Evolutionary conservation across 768 basidiomycete genomes (phyloP).

Genomic region (Podaxis rugospora): DNA sequence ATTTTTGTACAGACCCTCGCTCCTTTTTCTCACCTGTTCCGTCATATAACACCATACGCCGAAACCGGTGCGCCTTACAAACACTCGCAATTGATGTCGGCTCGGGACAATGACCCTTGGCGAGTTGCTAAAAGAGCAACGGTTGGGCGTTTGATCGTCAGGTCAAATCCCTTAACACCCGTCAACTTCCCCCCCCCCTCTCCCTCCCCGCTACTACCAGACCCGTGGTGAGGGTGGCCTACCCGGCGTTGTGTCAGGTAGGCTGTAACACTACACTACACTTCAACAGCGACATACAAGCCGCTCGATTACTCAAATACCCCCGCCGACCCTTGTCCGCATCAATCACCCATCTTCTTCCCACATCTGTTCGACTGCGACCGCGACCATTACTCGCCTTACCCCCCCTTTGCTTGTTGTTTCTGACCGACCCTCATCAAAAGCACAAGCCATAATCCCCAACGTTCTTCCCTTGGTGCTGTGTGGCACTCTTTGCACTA

Average conservation of each 20-base stretch:
- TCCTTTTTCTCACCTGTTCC: conserved; percentile 1
- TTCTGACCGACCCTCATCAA: not conserved
- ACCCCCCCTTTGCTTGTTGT: not conserved
- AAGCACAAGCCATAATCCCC: not conserved
- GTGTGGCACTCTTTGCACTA: not conserved
- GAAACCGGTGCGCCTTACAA: not conserved
- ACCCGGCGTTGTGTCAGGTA: conserved; percentile 8
- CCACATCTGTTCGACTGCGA: conserved; percentile 8
- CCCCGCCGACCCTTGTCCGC: conserved; percentile 8
- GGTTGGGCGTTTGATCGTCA: conserved; percentile 9
- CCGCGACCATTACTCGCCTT: conserved; percentile 1
- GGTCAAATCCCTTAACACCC: conserved; percentile 5
- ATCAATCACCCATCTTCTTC: conserved; percentile 9
- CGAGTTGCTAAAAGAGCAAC: conserved; percentile 8
- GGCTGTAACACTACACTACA: conserved; percentile 3
- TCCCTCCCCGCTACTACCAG: not conserved
- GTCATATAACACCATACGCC: not conserved
- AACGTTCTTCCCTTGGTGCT: not conserved
- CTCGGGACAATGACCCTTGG: not conserved
- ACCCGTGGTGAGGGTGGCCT: not conserved
- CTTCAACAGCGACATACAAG: conserved; percentile 3
- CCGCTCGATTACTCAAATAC: not conserved
- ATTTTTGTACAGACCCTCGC: not conserved
- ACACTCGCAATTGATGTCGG: not conserved
- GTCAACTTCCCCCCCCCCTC: not conserved